Percentiles rank a stretch among this genome's conserved stretches.
Conservation (phyloP, 129 eudicot species). For the Pseudognaphalium luteoalbum region DNA sequence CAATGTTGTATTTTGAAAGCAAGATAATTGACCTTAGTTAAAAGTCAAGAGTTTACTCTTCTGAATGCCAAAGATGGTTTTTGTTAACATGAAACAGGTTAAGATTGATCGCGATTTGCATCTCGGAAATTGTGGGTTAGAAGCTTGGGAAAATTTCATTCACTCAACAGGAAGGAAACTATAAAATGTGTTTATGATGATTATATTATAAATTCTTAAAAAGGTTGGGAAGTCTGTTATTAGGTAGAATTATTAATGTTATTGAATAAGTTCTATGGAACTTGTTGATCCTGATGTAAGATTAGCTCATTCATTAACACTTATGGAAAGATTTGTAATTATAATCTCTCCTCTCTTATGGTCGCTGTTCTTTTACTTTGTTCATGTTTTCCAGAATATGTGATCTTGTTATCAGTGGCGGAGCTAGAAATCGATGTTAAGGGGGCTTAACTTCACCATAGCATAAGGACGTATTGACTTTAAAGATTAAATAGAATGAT, state of each 20-base stretch:
- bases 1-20: constrained; percentile 12
- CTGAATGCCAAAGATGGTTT: background rate
- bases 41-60: background rate
- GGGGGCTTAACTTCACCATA: no score
- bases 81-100: constrained; percentile 22
- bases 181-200: constrained; percentile 27
- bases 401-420: background rate
- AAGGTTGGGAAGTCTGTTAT: background rate
- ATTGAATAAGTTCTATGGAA: constrained; percentile 26
- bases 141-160: constrained; percentile 4
- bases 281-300: background rate
- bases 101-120: constrained; percentile 10
- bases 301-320: constrained; percentile 26
- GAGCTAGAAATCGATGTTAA: no score
- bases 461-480: no score
- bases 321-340: constrained; percentile 25
- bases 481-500: no score
- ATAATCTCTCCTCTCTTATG: constrained; percentile 4
- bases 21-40: constrained; percentile 9
- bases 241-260: constrained; percentile 27
- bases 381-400: background rate
- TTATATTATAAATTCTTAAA: background rate
- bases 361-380: background rate
- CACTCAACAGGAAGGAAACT: background rate
- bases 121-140: background rate